Evolutionary conservation across 805 yeast genomes (phyloP).

Genomic region (Hermanozyma aechmeae): DNA sequence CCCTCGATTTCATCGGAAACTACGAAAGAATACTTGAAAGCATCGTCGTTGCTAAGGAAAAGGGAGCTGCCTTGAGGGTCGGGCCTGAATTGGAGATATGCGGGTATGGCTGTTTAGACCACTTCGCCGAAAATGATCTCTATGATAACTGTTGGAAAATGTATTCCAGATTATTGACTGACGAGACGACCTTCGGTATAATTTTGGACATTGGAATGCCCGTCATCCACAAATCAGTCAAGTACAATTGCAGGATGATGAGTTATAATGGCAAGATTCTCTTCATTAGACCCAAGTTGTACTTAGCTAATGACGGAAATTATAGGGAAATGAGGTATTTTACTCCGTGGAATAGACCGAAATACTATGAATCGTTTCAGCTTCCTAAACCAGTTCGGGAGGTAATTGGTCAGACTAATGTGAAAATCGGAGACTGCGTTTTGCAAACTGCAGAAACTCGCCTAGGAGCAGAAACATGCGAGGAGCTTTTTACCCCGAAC

Average conservation of each 20-base stretch:
- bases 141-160: constrained; percentile 93
- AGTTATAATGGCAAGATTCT: constrained; percentile 73
- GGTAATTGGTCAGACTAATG: constrained; percentile 55
- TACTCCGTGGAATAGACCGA: constrained; percentile 85
- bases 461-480: constrained; percentile 97
- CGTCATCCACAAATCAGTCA: constrained; percentile 71
- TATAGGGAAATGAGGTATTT: constrained; percentile 96
- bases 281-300: constrained; percentile 84
- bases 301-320: constrained; percentile 96
- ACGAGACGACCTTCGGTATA: constrained; percentile 65
- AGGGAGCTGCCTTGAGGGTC: constrained; percentile 75
- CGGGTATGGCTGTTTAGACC: constrained; percentile 93
- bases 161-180: constrained; percentile 64
- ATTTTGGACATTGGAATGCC: constrained; percentile 94
- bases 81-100: constrained; percentile 96
- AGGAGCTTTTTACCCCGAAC: constrained; percentile 92
- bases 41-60: constrained; percentile 63
- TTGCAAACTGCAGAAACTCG: constrained; percentile 77
- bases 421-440: constrained; percentile 86
- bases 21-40: constrained; percentile 83
- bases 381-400: constrained; percentile 65
- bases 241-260: constrained; percentile 85
- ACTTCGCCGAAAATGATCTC: constrained; percentile 82
- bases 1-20: constrained; percentile 94
- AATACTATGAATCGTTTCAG: constrained; percentile 60